phyloP scores from a whole-genome alignment of 768 basidiomycete genomes.

The Termitomyces sp. region DNA sequence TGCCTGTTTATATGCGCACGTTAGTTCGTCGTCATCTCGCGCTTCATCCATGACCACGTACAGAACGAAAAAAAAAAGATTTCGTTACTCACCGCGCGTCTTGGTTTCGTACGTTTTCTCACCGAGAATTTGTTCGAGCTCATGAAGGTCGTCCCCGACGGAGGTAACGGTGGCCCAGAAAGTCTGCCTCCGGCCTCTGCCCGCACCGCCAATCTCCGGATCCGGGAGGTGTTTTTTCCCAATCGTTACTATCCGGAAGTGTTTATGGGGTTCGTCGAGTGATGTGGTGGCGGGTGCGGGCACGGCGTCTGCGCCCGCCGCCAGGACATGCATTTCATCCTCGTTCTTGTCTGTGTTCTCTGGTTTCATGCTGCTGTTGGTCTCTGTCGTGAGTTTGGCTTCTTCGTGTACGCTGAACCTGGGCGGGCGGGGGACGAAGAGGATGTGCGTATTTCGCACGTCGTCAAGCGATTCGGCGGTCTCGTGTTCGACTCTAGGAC shows the following conservation, averaged over 20 bases:
- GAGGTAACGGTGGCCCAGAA: constrained; percentile 51
- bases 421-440: constrained; percentile 53
- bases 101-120: constrained; percentile 56
- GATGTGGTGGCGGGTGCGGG: constrained; percentile 40
- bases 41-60: no score
- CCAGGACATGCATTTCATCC: constrained; percentile 37
- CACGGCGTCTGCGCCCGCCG: constrained; percentile 43
- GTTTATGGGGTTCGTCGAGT: constrained; percentile 30
- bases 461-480: constrained; percentile 16
- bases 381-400: no score
- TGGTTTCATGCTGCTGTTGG: constrained; percentile 17
- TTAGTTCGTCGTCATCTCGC: not conserved
- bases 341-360: constrained; percentile 8
- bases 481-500: constrained; percentile 43
- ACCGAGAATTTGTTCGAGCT: constrained; percentile 43
- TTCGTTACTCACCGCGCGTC: constrained; percentile 39
- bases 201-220: constrained; percentile 25
- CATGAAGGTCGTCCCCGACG: constrained; percentile 45
- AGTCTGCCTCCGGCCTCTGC: constrained; percentile 34
- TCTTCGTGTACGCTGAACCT: constrained; percentile 25
- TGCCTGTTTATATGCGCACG: constrained; percentile 25
- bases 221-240: constrained; percentile 59
- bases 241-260: constrained; percentile 45
- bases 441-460: constrained; percentile 52
- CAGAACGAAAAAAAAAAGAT: not conserved